Evolutionary conservation across 1,139 yeast species (phyloP), one percentile per base, ranked within the genome.

Genomic region (Yamadazyma trypodendri): DNA sequence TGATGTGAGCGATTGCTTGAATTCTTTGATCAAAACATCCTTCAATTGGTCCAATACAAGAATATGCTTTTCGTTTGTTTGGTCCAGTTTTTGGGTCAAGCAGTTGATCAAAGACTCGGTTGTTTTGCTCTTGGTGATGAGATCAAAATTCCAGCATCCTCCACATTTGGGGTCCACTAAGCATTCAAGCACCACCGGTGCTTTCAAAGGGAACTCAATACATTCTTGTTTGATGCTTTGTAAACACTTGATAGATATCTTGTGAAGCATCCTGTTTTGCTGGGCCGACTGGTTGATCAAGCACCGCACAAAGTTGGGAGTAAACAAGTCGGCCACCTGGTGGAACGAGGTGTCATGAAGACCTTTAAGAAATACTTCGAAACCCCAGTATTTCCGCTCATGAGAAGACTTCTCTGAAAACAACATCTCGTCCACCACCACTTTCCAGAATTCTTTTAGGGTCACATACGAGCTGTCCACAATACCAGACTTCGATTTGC

Each of bases 311-410:
- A 90, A 68, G 57, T 90, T 88, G 17, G 79, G 79, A 3, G 89
- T 77, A 54, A 90, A 77, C 11, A 34, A 13, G 7, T 14, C 22
- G 8, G 28, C 16, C 0, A 82, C 55, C 21, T 61, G 56, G 2
- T 59, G 52, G 1, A 60, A 48, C 0, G 71, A 56, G 7, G 43
- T 44, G 1, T 38, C 24, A 37, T 38, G 49, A 21, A 83, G 57
- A 34, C 79, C 71, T 35, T 74, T 66, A 27, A 61, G 67, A 48
- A 90, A 79, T 5, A 90, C 73, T 50, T 85, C 85, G 51, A 90
- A 79, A 0, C 97, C 98, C 77, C 88, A 77, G 58, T 75, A 86
- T 55, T 90, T 92, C 44, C 96, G 73, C 58, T 90, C 97, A 31
- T 82, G 79, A 1, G 96, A 86, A 0, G 96, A 72, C 46, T 84